Conservation (phyloP, 345 rosid species). For the Aquilaria sinensis region DNA sequence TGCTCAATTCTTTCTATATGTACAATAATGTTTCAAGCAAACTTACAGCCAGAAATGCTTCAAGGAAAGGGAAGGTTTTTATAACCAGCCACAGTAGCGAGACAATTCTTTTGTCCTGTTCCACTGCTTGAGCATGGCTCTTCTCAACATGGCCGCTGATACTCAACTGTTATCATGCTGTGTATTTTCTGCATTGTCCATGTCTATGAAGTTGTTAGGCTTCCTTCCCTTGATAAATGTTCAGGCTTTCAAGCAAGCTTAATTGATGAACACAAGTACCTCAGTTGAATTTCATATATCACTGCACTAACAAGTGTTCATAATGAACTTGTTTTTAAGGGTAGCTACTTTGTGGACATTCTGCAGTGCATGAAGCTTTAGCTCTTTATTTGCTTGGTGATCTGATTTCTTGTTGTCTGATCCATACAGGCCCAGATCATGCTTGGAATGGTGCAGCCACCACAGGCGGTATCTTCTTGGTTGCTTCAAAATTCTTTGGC, state of each 20-base stretch:
- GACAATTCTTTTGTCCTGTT: too few relatives aligned
- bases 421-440: slow-evolving; percentile 84
- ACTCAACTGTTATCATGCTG: too few relatives aligned
- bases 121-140: too few relatives aligned
- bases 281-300: background rate
- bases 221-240: background rate
- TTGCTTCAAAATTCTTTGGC: slow-evolving; percentile 4
- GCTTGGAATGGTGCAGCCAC: slow-evolving; percentile 99
- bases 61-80: too few relatives aligned
- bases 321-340: slow-evolving; percentile 1
- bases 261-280: background rate
- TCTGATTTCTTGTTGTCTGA: slow-evolving; percentile 5
- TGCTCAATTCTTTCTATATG: too few relatives aligned
- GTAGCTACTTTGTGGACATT: background rate
- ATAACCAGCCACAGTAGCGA: too few relatives aligned
- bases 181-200: background rate
- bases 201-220: slow-evolving; percentile 2
- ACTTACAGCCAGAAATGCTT: too few relatives aligned
- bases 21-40: too few relatives aligned
- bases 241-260: background rate
- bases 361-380: background rate
- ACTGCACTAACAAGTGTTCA: background rate
- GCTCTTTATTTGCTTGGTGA: background rate
- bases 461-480: slow-evolving; percentile 58
- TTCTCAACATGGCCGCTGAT: too few relatives aligned